phyloP scores from a whole-genome alignment of 1,284 basidiomycete genomes.

The Heterobasidion occidentale region DNA sequence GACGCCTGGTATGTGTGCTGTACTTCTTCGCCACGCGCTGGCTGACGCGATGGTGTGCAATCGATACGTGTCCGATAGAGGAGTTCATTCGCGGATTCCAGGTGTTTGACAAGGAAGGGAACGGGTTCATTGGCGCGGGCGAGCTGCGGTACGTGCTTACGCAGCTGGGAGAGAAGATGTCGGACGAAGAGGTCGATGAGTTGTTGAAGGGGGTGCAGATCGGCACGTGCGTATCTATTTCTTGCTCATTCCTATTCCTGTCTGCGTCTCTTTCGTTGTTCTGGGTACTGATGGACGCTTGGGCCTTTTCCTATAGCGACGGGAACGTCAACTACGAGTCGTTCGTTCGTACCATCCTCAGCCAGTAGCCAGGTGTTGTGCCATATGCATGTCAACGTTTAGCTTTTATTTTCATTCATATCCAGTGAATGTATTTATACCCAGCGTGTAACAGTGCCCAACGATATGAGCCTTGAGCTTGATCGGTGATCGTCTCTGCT shows the following conservation, averaged over 20 bases:
- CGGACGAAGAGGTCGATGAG: constrained; percentile 97
- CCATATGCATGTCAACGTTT: not conserved
- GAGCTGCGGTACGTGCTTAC: constrained; percentile 93
- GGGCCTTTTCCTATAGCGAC: constrained; percentile 48
- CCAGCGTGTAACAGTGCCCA: too few relatives aligned
- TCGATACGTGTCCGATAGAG: constrained; percentile 43
- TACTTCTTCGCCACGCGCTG: not conserved
- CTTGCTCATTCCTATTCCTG: not conserved
- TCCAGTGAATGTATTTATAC: too few relatives aligned
- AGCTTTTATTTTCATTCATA: too few relatives aligned
- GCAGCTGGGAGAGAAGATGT: constrained; percentile 95
- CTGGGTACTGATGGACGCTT: not conserved
- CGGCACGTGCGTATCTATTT: constrained; percentile 55
- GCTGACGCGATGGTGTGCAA: not conserved
- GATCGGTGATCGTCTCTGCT: too few relatives aligned
- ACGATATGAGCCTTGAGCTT: too few relatives aligned
- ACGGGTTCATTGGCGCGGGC: constrained; percentile 93
- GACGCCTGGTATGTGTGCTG: constrained; percentile 61
- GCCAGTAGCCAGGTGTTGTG: constrained; percentile 40
- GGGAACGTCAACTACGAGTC: constrained; percentile 98
- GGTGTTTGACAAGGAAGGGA: constrained; percentile 98
- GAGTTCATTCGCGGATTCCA: constrained; percentile 99
- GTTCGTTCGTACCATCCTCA: constrained; percentile 88
- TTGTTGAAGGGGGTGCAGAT: constrained; percentile 92
- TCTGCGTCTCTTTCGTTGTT: not conserved